Percentiles rank a stretch among this genome's conserved stretches.
Conservation (phyloP, 805 yeast species). For the Candida germanica region DNA sequence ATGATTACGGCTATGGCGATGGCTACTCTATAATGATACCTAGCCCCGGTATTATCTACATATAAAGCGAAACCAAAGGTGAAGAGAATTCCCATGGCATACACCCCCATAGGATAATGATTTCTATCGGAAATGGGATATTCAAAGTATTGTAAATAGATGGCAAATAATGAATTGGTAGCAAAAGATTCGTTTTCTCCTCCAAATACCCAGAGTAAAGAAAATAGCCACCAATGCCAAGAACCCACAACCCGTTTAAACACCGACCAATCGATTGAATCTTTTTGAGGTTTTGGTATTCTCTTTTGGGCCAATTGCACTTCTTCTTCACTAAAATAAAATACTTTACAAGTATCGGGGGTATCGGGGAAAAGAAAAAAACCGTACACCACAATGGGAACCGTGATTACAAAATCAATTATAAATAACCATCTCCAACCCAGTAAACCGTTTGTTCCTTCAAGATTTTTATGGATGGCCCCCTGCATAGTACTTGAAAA, state of each 20-base stretch:
- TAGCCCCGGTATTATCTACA: conserved; percentile 26
- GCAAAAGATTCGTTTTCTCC: conserved; percentile 37
- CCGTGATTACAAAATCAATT: conserved; percentile 55
- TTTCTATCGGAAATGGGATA: conserved; percentile 30
- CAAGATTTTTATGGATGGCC: conserved; percentile 46
- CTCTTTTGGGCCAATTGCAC: conserved; percentile 31
- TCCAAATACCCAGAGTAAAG: conserved; percentile 34
- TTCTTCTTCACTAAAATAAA: conserved; percentile 25
- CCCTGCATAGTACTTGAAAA: conserved; percentile 58
- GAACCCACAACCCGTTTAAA: conserved; percentile 39
- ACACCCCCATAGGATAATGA: conserved; percentile 38
- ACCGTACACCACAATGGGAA: conserved; percentile 58
- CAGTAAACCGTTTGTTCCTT: conserved; percentile 45
- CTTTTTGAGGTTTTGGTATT: conserved; percentile 27
- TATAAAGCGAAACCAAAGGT: conserved; percentile 27
- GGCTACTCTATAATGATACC: conserved; percentile 53
- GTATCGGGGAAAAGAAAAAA: conserved; percentile 56
- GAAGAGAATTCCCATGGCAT: conserved; percentile 32
- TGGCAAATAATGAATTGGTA: conserved; percentile 31
- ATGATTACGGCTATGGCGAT: conserved; percentile 40
- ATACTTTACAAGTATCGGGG: conserved; percentile 41
- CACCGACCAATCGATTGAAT: conserved; percentile 29
- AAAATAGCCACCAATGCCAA: conserved; percentile 37
- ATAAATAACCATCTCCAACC: conserved; percentile 75
- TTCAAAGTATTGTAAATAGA: conserved; percentile 27